These are phyloP conservation scores for Microglena sp. DNA, from an alignment of 139 green algal genomes.

Conservation along the genomic window DNA sequence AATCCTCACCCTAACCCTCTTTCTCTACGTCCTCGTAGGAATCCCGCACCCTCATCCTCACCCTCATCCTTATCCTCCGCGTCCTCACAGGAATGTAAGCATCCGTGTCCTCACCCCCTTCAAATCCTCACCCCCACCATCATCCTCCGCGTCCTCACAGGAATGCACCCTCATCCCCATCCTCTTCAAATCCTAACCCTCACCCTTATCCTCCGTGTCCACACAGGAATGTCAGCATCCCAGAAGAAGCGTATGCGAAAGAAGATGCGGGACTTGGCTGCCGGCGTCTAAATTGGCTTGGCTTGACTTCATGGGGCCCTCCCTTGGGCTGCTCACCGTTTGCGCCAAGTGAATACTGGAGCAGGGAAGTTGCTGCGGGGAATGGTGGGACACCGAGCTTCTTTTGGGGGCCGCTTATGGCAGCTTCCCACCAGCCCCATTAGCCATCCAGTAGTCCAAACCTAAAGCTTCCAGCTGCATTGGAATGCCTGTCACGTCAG, in stretches of 20 bases:
- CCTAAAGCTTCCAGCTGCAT: no score
- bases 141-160: neutral
- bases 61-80: neutral
- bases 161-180: neutral
- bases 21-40: neutral
- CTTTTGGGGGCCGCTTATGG: no score
- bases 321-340: no score
- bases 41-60: neutral
- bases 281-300: no score
- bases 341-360: no score
- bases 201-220: neutral
- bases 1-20: neutral
- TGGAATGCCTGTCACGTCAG: no score
- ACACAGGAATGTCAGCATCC: neutral
- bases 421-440: no score
- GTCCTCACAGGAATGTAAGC: neutral
- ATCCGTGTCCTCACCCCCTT: neutral
- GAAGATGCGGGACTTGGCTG: conserved; percentile 8
- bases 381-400: no score
- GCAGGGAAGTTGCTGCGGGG: no score
- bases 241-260: conserved; percentile 11
- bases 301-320: no score
- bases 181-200: neutral
- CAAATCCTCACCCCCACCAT: neutral
- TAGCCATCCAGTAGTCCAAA: no score